phyloP scores from a whole-genome alignment of 2,329 filamentous ascomycete species.

The Fusarium metavorans region DNA sequence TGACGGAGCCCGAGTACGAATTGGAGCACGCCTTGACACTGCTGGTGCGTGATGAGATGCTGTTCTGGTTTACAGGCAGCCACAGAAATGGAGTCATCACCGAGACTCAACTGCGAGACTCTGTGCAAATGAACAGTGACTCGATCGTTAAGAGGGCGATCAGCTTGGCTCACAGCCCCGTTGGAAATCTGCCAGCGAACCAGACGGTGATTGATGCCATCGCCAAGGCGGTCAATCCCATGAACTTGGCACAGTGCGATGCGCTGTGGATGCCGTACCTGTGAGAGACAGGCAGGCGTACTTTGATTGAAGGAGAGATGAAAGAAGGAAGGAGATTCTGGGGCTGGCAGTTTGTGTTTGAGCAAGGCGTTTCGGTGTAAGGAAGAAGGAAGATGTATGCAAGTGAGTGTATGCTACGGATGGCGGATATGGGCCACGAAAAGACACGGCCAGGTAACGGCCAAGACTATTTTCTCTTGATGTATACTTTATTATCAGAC shows the following conservation, averaged over 20 bases:
- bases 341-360: constrained; percentile 37
- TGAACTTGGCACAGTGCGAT: constrained; percentile 89
- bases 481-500: background rate
- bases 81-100: constrained; percentile 67
- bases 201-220: constrained; percentile 97
- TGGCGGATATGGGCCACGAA: constrained; percentile 15
- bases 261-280: constrained; percentile 98
- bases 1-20: constrained; percentile 89
- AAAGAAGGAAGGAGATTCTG: background rate
- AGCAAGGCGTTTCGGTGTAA: constrained; percentile 45
- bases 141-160: constrained; percentile 91
- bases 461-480: background rate
- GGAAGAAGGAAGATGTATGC: constrained; percentile 18
- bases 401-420: constrained; percentile 16
- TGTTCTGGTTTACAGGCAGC: constrained; percentile 90
- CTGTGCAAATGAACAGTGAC: constrained; percentile 88
- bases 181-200: constrained; percentile 88
- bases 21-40: constrained; percentile 95
- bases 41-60: constrained; percentile 98
- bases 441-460: background rate
- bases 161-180: constrained; percentile 82
- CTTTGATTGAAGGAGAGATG: constrained; percentile 15
- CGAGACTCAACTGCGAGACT: constrained; percentile 79
- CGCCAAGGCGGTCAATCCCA: constrained; percentile 91
- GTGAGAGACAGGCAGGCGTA: constrained; percentile 55